Percentiles rank a stretch among this genome's conserved stretches.
Evolutionary conservation across 495 filamentous ascomycete genomes (phyloP).

Genomic region (Alectoria sarmentosa): DNA sequence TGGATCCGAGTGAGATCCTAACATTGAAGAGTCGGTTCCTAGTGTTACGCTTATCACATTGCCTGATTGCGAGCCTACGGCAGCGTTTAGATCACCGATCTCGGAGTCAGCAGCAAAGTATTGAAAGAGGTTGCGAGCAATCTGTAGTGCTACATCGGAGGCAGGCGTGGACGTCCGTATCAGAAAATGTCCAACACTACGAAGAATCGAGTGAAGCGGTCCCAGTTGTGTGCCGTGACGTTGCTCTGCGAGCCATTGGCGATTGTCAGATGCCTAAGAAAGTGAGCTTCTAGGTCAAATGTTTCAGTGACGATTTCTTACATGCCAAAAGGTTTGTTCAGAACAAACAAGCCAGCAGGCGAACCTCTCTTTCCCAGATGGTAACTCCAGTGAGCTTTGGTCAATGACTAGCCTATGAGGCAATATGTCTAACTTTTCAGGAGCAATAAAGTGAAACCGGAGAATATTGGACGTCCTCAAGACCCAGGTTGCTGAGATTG

Average conservation of each 20-base stretch:
- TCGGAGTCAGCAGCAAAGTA: constrained; percentile 52
- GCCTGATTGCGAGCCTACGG: constrained; percentile 21
- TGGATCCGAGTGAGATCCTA: not conserved
- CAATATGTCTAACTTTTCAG: not conserved
- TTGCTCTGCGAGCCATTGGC: not conserved
- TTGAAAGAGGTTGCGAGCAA: constrained; percentile 53
- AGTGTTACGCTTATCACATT: constrained; percentile 33
- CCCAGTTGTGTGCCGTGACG: constrained; percentile 37
- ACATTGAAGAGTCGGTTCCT: constrained; percentile 20
- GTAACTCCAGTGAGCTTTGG: constrained; percentile 4
- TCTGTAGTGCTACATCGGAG: constrained; percentile 40
- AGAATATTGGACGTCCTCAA: constrained; percentile 37
- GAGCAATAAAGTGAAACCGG: constrained; percentile 33
- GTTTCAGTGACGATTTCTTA: constrained; percentile 10
- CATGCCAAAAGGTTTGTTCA: constrained; percentile 24
- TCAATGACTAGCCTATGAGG: constrained; percentile 19
- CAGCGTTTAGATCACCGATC: constrained; percentile 26
- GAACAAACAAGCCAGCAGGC: constrained; percentile 24
- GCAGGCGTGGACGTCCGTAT: constrained; percentile 34
- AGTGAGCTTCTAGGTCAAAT: not conserved
- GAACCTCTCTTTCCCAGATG: not conserved
- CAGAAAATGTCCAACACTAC: constrained; percentile 37
- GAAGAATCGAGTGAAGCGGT: constrained; percentile 45
- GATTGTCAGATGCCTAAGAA: constrained; percentile 8
- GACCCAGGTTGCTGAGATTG: constrained; percentile 25